Base-by-base conservation (phyloP, 106 monocot genomes). In the Hemerocallis citrina region DNA sequence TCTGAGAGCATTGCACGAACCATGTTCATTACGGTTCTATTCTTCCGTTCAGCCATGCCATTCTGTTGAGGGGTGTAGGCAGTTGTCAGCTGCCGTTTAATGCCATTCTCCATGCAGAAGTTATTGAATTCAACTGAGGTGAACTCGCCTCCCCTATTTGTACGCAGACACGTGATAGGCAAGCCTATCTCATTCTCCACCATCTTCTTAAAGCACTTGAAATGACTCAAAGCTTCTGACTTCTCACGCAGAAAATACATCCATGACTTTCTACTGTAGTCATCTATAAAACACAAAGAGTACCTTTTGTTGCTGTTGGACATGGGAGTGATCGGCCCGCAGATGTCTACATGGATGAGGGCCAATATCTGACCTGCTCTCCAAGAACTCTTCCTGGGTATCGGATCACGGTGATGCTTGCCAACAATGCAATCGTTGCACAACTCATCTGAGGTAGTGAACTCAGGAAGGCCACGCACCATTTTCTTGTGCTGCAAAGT, bases 301-400 rank as follows among this genome's bases (percentile, higher is more conserved):
- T 61, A 61, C n/a, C 37, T 38, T 13, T 61, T 61, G 14, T 15
- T 14, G 23, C 61, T 23, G 43, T 27, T 59, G n/a, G 59, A 59
- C 16, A 20, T 7, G 13, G 59, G 34, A 11, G 15, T 38, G 14
- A 59, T 37, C 6, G 38, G 35, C 2, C 61, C 61, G 4, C 25
- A 40, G 7, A 44, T 42, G 43, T 62, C 61, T 12, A 25, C 20
- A 44, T 62, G 61, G 2, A 62, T 20, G 4, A 62, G 38, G 22
- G 41, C 41, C 25, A 42, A 27, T 33, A 11, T 15, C 5, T 7
- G 15, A 5, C 10, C 30, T 43, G 61, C 61, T 43, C 61, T 62
- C 24, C 24, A 27, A 13, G 39, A 13, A 24, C 28, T 62, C 17
- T 42, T 1, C 43, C 12, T 23, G 1, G 39, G 39, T 13, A 43